phyloP scores from a whole-genome alignment of 805 yeast genomes.

The Candida coleopterorum region DNA sequence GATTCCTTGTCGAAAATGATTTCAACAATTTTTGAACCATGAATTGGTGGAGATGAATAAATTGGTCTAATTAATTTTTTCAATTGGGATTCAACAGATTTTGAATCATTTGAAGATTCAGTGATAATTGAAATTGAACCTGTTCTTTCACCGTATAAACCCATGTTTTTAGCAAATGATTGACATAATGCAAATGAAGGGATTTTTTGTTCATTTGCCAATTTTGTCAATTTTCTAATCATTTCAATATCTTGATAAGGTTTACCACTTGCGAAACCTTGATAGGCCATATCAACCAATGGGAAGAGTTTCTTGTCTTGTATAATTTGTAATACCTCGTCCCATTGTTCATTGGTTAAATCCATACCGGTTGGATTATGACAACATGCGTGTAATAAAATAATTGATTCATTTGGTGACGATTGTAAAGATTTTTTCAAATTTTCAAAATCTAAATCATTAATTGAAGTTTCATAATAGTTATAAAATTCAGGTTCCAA shows the following conservation, averaged over 20 bases:
- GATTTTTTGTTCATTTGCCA: constrained; percentile 46
- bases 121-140: constrained; percentile 73
- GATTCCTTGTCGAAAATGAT: constrained; percentile 57
- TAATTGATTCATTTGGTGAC: constrained; percentile 56
- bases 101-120: constrained; percentile 47
- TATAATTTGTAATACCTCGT: constrained; percentile 60
- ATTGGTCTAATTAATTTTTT: constrained; percentile 80
- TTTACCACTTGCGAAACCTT: constrained; percentile 88
- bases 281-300: constrained; percentile 90
- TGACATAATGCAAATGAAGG: constrained; percentile 51
- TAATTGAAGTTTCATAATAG: constrained; percentile 62
- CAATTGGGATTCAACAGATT: constrained; percentile 69
- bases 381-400: constrained; percentile 89
- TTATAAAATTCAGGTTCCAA: constrained; percentile 57
- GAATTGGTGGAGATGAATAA: constrained; percentile 91
- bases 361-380: constrained; percentile 98
- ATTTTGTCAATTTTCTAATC: constrained; percentile 41
- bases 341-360: constrained; percentile 80
- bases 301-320: constrained; percentile 62
- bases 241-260: constrained; percentile 61
- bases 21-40: constrained; percentile 88
- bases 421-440: constrained; percentile 53
- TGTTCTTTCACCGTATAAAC: constrained; percentile 51
- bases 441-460: constrained; percentile 61
- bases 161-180: constrained; percentile 47